A percentile compares a stretch with the other conserved stretches of the same genome.
phyloP scores from a whole-genome alignment of 805 yeast species.

The Ogataea zsoltii region DNA sequence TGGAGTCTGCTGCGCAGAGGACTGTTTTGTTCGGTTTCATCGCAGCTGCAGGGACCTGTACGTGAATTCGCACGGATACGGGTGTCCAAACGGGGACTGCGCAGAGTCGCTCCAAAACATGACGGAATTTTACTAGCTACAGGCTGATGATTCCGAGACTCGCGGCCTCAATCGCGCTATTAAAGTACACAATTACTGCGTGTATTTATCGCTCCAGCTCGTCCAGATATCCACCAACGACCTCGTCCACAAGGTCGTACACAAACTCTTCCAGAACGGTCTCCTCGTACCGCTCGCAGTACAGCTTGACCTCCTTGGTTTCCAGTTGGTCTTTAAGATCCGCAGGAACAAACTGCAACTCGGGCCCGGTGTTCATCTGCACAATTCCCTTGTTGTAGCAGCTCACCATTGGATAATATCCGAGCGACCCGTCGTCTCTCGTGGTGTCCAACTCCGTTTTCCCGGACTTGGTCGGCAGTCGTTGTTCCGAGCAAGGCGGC shows the following conservation, averaged over 20 bases:
- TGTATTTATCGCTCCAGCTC: too few species aligned
- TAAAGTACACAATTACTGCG: neutral
- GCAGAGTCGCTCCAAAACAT: slow-evolving; percentile 16
- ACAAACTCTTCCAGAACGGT: slow-evolving; percentile 76
- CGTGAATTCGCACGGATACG: slow-evolving; percentile 28
- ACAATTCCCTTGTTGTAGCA: slow-evolving; percentile 80
- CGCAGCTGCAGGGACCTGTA: slow-evolving; percentile 46
- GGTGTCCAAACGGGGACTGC: slow-evolving; percentile 38
- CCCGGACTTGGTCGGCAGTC: slow-evolving; percentile 28
- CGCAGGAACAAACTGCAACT: slow-evolving; percentile 49
- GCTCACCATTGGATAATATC: slow-evolving; percentile 90
- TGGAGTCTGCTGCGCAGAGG: slow-evolving; percentile 44
- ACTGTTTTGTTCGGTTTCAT: slow-evolving; percentile 48
- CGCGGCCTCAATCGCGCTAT: too few species aligned
- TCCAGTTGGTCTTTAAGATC: slow-evolving; percentile 31
- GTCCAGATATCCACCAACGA: slow-evolving; percentile 61
- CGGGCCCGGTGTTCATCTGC: slow-evolving; percentile 66
- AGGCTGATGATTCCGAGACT: too few species aligned
- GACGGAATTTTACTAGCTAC: slow-evolving; percentile 15
- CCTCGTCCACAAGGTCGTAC: slow-evolving; percentile 84
- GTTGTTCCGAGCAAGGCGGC: slow-evolving; percentile 71
- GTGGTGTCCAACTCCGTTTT: slow-evolving; percentile 19
- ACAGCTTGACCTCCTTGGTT: slow-evolving; percentile 43
- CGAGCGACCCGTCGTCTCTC: slow-evolving; percentile 80
- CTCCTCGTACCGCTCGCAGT: slow-evolving; percentile 64